Conservation (phyloP, 2,329 filamentous ascomycete species). For the Tolypocladium tropicale region DNA sequence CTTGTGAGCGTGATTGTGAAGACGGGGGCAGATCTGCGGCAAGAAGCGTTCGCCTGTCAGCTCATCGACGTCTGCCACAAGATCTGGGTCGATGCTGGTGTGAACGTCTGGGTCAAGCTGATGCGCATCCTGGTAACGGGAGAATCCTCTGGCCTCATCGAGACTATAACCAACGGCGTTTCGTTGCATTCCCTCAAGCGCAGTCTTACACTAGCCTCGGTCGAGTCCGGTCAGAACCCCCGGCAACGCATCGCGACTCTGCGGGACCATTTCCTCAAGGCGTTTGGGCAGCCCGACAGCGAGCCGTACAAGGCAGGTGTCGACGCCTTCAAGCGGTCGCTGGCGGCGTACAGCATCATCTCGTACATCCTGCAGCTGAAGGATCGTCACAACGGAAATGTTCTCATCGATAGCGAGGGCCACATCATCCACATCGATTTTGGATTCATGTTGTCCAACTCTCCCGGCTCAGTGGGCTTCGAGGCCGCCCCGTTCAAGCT, state of each 20-base stretch:
- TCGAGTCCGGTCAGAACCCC: slow-evolving; percentile 63
- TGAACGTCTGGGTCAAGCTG: slow-evolving; percentile 78
- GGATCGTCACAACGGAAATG: slow-evolving; percentile 78
- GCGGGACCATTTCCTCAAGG: slow-evolving; percentile 71
- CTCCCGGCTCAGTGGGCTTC: slow-evolving; percentile 73
- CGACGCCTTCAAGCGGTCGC: slow-evolving; percentile 69
- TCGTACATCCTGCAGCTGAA: slow-evolving; percentile 78
- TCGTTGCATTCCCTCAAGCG: slow-evolving; percentile 80
- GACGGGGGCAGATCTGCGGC: slow-evolving; percentile 70
- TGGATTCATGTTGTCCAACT: slow-evolving; percentile 83
- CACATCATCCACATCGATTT: slow-evolving; percentile 87
- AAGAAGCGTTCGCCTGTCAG: slow-evolving; percentile 81
- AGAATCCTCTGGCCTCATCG: slow-evolving; percentile 73
- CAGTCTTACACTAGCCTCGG: slow-evolving; percentile 64
- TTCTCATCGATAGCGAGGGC: slow-evolving; percentile 74
- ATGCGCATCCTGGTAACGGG: slow-evolving; percentile 83
- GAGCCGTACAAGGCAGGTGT: slow-evolving; percentile 62
- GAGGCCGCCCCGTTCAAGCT: slow-evolving; percentile 83
- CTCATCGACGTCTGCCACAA: slow-evolving; percentile 72
- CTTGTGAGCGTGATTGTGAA: slow-evolving; percentile 81
- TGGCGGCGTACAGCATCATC: slow-evolving; percentile 78
- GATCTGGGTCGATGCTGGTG: slow-evolving; percentile 66
- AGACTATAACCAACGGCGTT: slow-evolving; percentile 81
- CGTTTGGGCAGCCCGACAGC: slow-evolving; percentile 61
- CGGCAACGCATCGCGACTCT: slow-evolving; percentile 68